Conservation (phyloP, 371 early-diverging fungal genomes). For the Sporodiniella umbellata region DNA sequence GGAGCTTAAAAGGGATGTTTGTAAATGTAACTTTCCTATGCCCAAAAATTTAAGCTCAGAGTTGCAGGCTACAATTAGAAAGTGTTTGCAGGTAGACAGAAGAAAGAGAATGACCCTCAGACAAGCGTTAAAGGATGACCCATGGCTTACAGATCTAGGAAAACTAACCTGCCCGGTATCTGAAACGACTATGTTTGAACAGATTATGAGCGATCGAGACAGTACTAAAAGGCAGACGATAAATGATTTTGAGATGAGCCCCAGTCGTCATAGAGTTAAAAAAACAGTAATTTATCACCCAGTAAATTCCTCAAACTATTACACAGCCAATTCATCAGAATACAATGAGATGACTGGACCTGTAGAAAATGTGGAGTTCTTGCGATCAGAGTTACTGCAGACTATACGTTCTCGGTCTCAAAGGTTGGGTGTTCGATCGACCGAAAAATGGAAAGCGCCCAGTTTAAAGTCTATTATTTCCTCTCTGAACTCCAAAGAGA, state of each 20-base stretch:
- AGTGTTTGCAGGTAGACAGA: slow-evolving; percentile 52
- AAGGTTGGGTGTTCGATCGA: slow-evolving; percentile 30
- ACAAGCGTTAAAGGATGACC: slow-evolving; percentile 47
- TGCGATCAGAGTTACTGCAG: slow-evolving; percentile 40
- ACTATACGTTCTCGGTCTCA: slow-evolving; percentile 29
- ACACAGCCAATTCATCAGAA: slow-evolving; percentile 23
- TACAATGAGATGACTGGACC: not conserved
- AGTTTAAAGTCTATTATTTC: slow-evolving; percentile 14
- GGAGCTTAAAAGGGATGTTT: slow-evolving; percentile 66
- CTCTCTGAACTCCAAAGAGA: slow-evolving; percentile 11
- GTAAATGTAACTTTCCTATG: slow-evolving; percentile 55
- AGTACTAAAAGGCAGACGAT: slow-evolving; percentile 13
- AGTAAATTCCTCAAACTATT: slow-evolving; percentile 39
- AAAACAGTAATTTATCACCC: slow-evolving; percentile 42
- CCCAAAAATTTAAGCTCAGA: slow-evolving; percentile 44
- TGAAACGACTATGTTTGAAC: slow-evolving; percentile 14
- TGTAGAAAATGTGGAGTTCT: slow-evolving; percentile 29
- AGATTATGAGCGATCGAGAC: slow-evolving; percentile 20
- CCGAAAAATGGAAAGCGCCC: slow-evolving; percentile 33
- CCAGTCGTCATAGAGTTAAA: slow-evolving; percentile 8
- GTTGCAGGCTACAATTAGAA: slow-evolving; percentile 48
- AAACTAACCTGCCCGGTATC: slow-evolving; percentile 24
- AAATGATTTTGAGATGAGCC: slow-evolving; percentile 9
- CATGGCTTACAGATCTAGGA: slow-evolving; percentile 47
- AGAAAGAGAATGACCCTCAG: slow-evolving; percentile 43